These are phyloP conservation scores for Pythium aphanidermatum DNA, from an alignment of 352 stramenopile species.

Conservation along the genomic window DNA sequence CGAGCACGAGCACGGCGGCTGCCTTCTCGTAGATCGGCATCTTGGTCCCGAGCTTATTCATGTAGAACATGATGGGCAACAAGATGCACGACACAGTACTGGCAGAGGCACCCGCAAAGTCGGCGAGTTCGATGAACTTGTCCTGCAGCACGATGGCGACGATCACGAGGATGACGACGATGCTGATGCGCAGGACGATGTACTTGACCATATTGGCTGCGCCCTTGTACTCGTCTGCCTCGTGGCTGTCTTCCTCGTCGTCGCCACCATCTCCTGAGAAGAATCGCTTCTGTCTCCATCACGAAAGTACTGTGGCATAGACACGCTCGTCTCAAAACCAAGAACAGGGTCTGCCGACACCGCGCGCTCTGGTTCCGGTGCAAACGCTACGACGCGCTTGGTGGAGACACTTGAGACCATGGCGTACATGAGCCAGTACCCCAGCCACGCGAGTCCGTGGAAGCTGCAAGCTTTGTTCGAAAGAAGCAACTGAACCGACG, in stretches of 20 bases:
- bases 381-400: too few relatives aligned
- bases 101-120: conserved; percentile 54
- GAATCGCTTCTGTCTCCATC: too few relatives aligned
- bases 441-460: too few relatives aligned
- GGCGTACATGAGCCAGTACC: too few relatives aligned
- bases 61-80: conserved; percentile 62
- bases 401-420: too few relatives aligned
- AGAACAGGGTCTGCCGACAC: too few relatives aligned
- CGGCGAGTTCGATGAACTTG: conserved; percentile 52
- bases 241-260: conserved; percentile 26
- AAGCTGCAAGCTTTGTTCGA: too few relatives aligned
- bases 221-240: conserved; percentile 32
- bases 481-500: too few relatives aligned
- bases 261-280: conserved; percentile 10
- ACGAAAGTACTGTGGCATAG: too few relatives aligned
- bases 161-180: conserved; percentile 43
- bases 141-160: conserved; percentile 23
- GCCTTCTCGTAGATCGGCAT: conserved; percentile 34
- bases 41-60: conserved; percentile 46
- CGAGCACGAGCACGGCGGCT: conserved; percentile 28
- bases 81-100: conserved; percentile 58
- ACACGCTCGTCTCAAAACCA: too few relatives aligned
- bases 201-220: conserved; percentile 34
- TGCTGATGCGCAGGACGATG: conserved; percentile 41
- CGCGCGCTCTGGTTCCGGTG: too few relatives aligned